These are phyloP conservation scores for Chalciporus piperatus DNA, from an alignment of 768 basidiomycete species.

Conservation along the genomic window DNA sequence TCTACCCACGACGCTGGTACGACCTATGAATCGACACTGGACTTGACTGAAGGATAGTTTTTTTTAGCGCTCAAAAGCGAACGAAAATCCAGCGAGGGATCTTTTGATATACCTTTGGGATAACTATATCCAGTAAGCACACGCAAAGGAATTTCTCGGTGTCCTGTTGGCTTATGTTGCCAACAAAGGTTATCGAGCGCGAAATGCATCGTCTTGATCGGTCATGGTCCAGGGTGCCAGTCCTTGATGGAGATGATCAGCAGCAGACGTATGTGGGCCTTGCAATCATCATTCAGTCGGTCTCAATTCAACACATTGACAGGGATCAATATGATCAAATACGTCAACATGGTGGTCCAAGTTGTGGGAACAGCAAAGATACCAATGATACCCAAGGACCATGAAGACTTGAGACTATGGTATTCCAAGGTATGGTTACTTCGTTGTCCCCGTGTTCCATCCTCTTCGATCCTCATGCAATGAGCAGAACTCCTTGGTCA, in stretches of 20 bases:
- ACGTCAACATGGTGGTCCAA: constrained; percentile 72
- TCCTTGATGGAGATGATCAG: constrained; percentile 74
- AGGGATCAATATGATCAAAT: constrained; percentile 56
- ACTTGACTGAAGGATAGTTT: background rate
- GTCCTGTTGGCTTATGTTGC: background rate
- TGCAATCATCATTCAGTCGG: background rate
- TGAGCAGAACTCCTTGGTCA: constrained; percentile 66
- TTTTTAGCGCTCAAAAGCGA: constrained; percentile 38
- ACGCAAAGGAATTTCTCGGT: background rate
- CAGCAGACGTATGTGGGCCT: constrained; percentile 54
- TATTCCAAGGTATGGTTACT: constrained; percentile 56
- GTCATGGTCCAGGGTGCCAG: constrained; percentile 82
- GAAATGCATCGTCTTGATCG: constrained; percentile 73
- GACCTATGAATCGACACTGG: constrained; percentile 1
- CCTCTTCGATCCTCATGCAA: constrained; percentile 6
- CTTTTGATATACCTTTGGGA: constrained; percentile 91
- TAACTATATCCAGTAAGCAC: constrained; percentile 86
- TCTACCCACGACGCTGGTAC: constrained; percentile 32
- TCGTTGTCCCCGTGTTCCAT: constrained; percentile 10
- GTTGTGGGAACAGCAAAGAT: constrained; percentile 65
- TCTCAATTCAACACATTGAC: background rate
- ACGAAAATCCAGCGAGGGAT: constrained; percentile 49
- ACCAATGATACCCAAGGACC: constrained; percentile 52
- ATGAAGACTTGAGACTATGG: constrained; percentile 63
- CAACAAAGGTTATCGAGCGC: constrained; percentile 64